These are phyloP conservation scores for Gnomoniopsis sp. DNA, from an alignment of 2,329 filamentous ascomycete genomes.

Conservation along the genomic window DNA sequence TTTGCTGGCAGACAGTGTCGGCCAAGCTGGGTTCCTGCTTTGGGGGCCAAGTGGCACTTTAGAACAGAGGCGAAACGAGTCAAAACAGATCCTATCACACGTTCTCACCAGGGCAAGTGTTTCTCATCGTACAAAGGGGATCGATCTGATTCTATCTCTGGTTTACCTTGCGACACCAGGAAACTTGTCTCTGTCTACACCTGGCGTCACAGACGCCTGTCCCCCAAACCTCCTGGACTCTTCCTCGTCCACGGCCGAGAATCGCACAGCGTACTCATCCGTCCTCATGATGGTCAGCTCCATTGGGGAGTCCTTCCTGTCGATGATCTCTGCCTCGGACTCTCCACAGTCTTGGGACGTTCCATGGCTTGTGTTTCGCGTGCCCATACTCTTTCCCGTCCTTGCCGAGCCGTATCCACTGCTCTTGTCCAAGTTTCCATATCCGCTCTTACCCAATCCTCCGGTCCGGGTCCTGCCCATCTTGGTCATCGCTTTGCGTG, in stretches of 20 bases:
- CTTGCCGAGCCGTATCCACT: not conserved
- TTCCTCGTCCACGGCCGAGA: not conserved
- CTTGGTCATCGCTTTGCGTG: constrained; percentile 7
- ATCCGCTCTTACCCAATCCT: constrained; percentile 2
- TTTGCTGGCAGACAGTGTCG: too few relatives aligned
- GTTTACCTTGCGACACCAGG: not conserved
- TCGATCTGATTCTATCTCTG: not conserved
- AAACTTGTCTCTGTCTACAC: not conserved
- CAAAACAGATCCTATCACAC: not conserved
- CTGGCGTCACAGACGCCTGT: not conserved
- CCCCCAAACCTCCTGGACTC: not conserved
- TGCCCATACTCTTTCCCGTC: not conserved
- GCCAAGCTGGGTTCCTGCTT: too few relatives aligned
- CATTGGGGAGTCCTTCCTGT: not conserved
- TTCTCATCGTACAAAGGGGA: not conserved
- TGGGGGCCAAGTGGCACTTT: too few relatives aligned
- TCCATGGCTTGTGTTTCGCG: not conserved
- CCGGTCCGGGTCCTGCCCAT: not conserved
- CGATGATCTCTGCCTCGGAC: not conserved
- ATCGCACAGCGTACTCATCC: constrained; percentile 7
- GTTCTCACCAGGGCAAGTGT: not conserved
- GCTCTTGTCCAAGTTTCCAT: constrained; percentile 6
- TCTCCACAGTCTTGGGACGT: not conserved
- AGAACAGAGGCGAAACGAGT: not conserved
- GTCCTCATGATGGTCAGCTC: constrained; percentile 5